phyloP scores from a whole-genome alignment of 192 early-diverging fungal genomes.

The Spizellomyces punctatus region DNA sequence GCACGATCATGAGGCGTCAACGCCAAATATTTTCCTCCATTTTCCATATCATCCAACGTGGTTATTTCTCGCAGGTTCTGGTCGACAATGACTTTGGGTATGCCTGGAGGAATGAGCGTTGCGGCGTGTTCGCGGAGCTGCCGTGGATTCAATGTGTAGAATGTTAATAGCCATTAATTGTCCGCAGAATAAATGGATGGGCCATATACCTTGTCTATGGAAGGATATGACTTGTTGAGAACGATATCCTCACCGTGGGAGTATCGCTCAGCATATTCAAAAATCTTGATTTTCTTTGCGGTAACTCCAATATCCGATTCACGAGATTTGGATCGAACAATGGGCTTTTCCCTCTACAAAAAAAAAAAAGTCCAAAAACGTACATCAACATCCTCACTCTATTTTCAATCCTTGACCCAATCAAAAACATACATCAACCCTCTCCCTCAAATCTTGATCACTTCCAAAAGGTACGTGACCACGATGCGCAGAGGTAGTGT shows the following conservation, averaged over 20 bases:
- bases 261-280: slow-evolving; percentile 32
- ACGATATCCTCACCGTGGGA: slow-evolving; percentile 31
- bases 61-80: slow-evolving; percentile 27
- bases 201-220: slow-evolving; percentile 26
- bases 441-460: slow-evolving; percentile 17
- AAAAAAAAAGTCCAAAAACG: neutral
- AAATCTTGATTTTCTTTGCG: slow-evolving; percentile 33
- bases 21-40: slow-evolving; percentile 35
- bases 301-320: slow-evolving; percentile 30
- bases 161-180: neutral
- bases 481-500: slow-evolving; percentile 30
- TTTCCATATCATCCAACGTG: slow-evolving; percentile 28
- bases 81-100: slow-evolving; percentile 34
- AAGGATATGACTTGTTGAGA: slow-evolving; percentile 32
- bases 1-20: slow-evolving; percentile 30
- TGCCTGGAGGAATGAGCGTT: slow-evolving; percentile 26
- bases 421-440: slow-evolving; percentile 13
- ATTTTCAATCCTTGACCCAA: neutral
- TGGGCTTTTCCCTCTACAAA: slow-evolving; percentile 25
- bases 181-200: neutral
- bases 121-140: slow-evolving; percentile 33
- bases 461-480: slow-evolving; percentile 27
- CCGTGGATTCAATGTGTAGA: neutral
- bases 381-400: neutral
- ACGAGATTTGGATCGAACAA: slow-evolving; percentile 23